These are phyloP conservation scores for Russula lepida DNA, from an alignment of 768 basidiomycete species.

Conservation along the genomic window DNA sequence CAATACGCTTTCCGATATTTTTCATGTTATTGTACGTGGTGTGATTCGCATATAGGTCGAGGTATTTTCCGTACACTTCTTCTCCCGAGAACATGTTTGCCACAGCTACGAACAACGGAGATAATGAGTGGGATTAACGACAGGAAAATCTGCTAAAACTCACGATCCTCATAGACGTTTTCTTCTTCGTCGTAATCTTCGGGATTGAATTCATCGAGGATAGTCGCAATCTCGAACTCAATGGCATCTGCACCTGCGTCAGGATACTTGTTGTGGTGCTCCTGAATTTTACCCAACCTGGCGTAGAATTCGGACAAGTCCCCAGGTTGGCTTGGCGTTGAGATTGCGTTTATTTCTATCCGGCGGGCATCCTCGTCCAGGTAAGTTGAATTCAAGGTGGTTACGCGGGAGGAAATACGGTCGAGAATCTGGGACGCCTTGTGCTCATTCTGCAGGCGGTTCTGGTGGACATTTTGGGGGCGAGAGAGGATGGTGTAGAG, in stretches of 20 bases:
- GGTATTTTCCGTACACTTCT: constrained; percentile 89
- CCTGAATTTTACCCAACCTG: constrained; percentile 92
- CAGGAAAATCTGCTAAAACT: constrained; percentile 50
- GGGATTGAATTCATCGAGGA: constrained; percentile 69
- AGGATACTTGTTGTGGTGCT: constrained; percentile 94
- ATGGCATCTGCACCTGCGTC: constrained; percentile 75
- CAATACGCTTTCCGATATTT: constrained; percentile 70
- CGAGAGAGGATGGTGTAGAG: constrained; percentile 77
- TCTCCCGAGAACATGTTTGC: constrained; percentile 91
- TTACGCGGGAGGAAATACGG: constrained; percentile 64
- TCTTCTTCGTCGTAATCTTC: constrained; percentile 62
- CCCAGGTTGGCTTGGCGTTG: constrained; percentile 44
- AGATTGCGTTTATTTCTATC: constrained; percentile 55
- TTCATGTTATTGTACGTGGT: constrained; percentile 85
- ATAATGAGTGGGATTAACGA: background rate
- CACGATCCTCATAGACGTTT: constrained; percentile 75
- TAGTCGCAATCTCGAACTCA: constrained; percentile 72
- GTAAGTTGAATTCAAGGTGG: constrained; percentile 63
- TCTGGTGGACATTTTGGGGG: constrained; percentile 52
- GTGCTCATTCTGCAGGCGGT: constrained; percentile 69
- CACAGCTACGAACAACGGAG: constrained; percentile 42
- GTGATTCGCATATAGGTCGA: constrained; percentile 87
- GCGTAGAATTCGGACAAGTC: constrained; percentile 93
- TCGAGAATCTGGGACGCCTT: constrained; percentile 84
- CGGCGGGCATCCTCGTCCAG: constrained; percentile 67